Base-by-base conservation (phyloP, 768 basidiomycete genomes). In the Hygrocybe coccinea region DNA sequence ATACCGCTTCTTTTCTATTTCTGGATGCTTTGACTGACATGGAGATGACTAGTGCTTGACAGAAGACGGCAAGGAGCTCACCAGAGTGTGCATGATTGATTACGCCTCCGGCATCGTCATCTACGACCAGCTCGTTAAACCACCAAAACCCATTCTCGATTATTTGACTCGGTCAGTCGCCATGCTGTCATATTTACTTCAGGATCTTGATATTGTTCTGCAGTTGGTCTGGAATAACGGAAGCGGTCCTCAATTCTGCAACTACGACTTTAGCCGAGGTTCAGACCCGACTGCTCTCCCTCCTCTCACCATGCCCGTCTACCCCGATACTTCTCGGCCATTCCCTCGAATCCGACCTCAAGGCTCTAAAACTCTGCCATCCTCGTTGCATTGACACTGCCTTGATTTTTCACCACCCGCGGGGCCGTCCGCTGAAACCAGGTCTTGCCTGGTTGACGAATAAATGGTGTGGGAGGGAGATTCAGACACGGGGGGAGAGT, bases 371-470 rank as follows among this genome's bases (percentile, higher is more conserved):
- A 61, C 79, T 95, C 35, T 82, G 84, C 60, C 94, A 97, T 64
- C 84, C 93, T 0, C 74, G 80, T 50, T 92, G 92, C 65, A 89
- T 97, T 64, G 95, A 99, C 66, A 97, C 95, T 1, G 89, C 93
- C 0, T 65, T 99, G 4, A 68, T 87, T 9, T 99, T 86, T 72
- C 89, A 94, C 65, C 95, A 99, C 71, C 92, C 95, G 0, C 86
- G 92, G 17, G 94, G 95, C 1, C 82, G 91, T 38, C 94, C 95
- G 0, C 82, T 92, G 59, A 98, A 97, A 71, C 92, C 95, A 0
- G 92, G 91, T 1, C 79, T 99, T 6, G 94, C 94, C n/a, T 97
- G 93, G 93, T 82, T 99, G 44, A 91, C 91, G 44, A 89, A 90
- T 65, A 92, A 91, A 66, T 97, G 93, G 92, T 86, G 91, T 54